Evolutionary conservation across 208 protist species (phyloP).

Genomic region (Leishmania braziliensis): DNA sequence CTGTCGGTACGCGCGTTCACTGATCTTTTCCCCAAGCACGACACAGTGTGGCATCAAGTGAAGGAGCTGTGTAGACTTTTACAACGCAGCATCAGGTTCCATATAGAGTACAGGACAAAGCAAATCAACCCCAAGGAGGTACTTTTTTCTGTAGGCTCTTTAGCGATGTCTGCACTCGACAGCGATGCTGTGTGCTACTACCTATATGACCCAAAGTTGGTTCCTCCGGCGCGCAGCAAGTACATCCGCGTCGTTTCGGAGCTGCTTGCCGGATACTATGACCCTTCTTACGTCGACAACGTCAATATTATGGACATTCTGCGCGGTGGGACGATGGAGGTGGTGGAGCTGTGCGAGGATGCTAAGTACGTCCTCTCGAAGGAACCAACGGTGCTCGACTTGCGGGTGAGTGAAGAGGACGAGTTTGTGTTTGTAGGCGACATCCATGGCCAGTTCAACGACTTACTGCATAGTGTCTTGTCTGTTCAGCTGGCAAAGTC

Average conservation of each 20-base stretch:
- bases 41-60: not conserved
- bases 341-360: slow-evolving; percentile 55
- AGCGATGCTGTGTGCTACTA: slow-evolving; percentile 32
- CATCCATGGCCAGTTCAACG: slow-evolving; percentile 88
- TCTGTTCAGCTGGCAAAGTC: slow-evolving; percentile 55
- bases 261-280: slow-evolving; percentile 58
- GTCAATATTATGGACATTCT: slow-evolving; percentile 66
- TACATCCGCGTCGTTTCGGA: slow-evolving; percentile 71
- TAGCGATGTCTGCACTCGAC: not conserved
- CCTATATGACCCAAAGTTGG: slow-evolving; percentile 56
- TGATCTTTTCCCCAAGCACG: not conserved
- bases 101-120: not conserved
- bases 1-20: not conserved
- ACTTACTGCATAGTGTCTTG: slow-evolving; percentile 69
- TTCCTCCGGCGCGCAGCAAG: slow-evolving; percentile 52
- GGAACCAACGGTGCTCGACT: slow-evolving; percentile 58
- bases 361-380: slow-evolving; percentile 42
- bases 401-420: slow-evolving; percentile 46
- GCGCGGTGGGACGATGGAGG: slow-evolving; percentile 48
- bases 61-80: not conserved
- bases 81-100: not conserved
- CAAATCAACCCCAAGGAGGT: not conserved
- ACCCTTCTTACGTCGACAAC: slow-evolving; percentile 37
- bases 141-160: not conserved
- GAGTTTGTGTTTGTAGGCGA: slow-evolving; percentile 84